Percentiles rank a stretch among this genome's conserved stretches.
phyloP scores from a whole-genome alignment of 768 basidiomycete species.

The Termitomyces sp. region DNA sequence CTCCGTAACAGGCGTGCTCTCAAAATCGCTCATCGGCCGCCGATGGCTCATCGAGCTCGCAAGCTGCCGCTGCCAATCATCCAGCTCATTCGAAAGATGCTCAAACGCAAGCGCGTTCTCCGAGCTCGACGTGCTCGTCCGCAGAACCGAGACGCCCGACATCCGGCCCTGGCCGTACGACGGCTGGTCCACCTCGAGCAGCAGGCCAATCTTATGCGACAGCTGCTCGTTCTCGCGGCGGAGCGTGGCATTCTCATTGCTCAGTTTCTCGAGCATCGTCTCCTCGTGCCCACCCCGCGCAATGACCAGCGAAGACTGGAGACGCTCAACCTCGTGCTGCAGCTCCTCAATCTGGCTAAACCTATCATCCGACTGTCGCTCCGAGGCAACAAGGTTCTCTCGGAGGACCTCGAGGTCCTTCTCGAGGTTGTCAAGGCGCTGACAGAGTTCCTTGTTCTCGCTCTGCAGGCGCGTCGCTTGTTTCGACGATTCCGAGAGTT shows the following conservation, averaged over 20 bases:
- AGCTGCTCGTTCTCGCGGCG: slow-evolving; percentile 85
- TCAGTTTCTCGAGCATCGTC: slow-evolving; percentile 74
- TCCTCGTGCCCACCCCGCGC: slow-evolving; percentile 76
- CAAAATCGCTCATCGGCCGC: slow-evolving; percentile 68
- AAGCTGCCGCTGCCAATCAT: slow-evolving; percentile 83
- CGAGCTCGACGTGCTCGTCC: slow-evolving; percentile 74
- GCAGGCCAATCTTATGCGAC: slow-evolving; percentile 85
- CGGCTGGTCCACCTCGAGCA: slow-evolving; percentile 83
- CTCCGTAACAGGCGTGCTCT: slow-evolving; percentile 50
- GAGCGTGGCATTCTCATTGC: slow-evolving; percentile 72
- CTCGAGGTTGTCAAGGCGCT: slow-evolving; percentile 69
- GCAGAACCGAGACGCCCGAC: slow-evolving; percentile 52
- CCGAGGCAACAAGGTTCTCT: slow-evolving; percentile 63
- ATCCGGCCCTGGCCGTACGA: slow-evolving; percentile 60
- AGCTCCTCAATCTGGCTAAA: slow-evolving; percentile 73
- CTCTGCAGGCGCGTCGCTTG: slow-evolving; percentile 64
- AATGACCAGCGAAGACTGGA: slow-evolving; percentile 67
- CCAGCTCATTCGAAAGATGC: slow-evolving; percentile 73
- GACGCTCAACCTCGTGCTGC: slow-evolving; percentile 71
- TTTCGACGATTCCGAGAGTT: slow-evolving; percentile 74
- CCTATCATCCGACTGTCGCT: slow-evolving; percentile 77
- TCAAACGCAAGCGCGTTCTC: slow-evolving; percentile 77
- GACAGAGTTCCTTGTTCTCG: slow-evolving; percentile 74
- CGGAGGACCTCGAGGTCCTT: slow-evolving; percentile 68
- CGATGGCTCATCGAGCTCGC: slow-evolving; percentile 74